These are phyloP conservation scores for Ustilago curta DNA, from an alignment of 1,284 basidiomycete genomes.

Conservation along the genomic window DNA sequence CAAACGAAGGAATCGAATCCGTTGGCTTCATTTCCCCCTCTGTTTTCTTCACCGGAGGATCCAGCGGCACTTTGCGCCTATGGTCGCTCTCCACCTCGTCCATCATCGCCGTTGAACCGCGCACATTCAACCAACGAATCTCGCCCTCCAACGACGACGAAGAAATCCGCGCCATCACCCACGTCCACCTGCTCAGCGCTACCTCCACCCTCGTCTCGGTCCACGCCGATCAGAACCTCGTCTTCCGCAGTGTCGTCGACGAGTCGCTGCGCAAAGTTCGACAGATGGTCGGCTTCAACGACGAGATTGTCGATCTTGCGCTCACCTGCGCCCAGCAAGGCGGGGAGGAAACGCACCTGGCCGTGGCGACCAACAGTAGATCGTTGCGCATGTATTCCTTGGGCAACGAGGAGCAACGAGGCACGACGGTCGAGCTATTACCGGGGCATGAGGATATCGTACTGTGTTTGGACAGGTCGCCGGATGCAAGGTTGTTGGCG, in stretches of 20 bases:
- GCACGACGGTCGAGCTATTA: conserved; percentile 56
- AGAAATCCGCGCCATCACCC: conserved; percentile 59
- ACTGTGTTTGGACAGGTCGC: conserved; percentile 81
- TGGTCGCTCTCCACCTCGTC: conserved; percentile 50
- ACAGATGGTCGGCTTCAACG: conserved; percentile 95
- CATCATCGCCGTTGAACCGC: conserved; percentile 41
- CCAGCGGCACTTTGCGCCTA: conserved; percentile 53
- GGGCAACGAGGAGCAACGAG: conserved; percentile 51
- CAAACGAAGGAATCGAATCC: conserved; percentile 63
- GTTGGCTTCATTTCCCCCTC: conserved; percentile 52
- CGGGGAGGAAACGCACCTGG: conserved; percentile 78
- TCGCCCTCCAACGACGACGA: conserved; percentile 44
- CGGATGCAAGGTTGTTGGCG: conserved; percentile 79
- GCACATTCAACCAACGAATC: conserved; percentile 27
- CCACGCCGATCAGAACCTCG: conserved; percentile 96
- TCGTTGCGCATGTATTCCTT: conserved; percentile 85
- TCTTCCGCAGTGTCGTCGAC: conserved; percentile 74
- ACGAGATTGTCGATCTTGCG: conserved; percentile 91
- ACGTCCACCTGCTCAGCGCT: conserved; percentile 44
- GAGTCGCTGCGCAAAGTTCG: conserved; percentile 72
- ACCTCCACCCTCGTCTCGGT: conserved; percentile 75
- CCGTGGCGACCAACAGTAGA: conserved; percentile 94
- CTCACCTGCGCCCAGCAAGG: conserved; percentile 42
- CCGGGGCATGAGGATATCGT: conserved; percentile 85
- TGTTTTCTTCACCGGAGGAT: conserved; percentile 61